Conservation (phyloP, 495 filamentous ascomycete species). For the Acidomyces sp. region DNA sequence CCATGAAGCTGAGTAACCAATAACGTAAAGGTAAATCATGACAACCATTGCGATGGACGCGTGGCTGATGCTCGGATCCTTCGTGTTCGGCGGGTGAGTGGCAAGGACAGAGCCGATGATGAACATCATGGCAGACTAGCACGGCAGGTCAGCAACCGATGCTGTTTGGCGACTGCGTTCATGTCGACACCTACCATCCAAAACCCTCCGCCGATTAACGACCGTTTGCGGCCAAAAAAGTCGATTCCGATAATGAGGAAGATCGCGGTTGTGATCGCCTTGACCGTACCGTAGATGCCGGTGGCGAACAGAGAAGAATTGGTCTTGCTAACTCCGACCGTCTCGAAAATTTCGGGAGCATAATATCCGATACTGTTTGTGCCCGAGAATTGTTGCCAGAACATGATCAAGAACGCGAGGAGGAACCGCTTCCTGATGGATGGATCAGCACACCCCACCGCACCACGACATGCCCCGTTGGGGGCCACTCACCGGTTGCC, state of each 20-base stretch:
- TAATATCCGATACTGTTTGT: conserved; percentile 26
- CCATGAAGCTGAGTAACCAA: conserved; percentile 19
- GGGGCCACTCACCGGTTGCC: conserved; percentile 1
- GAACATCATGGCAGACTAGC: conserved; percentile 8
- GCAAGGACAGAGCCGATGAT: conserved; percentile 16
- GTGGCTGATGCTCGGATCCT: conserved; percentile 5
- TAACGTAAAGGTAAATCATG: conserved; percentile 21
- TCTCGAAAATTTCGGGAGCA: conserved; percentile 22
- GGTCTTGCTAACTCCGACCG: conserved; percentile 14
- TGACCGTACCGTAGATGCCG: conserved; percentile 18
- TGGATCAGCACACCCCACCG: neutral
- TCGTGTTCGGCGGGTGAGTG: conserved; percentile 7
- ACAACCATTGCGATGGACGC: conserved; percentile 16
- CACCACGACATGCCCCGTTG: neutral
- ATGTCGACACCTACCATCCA: no score
- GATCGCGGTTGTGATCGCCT: conserved; percentile 16
- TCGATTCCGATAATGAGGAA: conserved; percentile 19
- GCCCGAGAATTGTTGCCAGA: conserved; percentile 29
- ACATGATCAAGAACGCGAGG: conserved; percentile 12
- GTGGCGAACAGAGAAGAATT: conserved; percentile 10
- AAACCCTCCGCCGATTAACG: conserved; percentile 11
- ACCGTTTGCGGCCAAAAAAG: conserved; percentile 15
- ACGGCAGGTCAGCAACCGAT: no score
- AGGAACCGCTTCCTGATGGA: conserved; percentile 4
- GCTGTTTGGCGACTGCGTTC: no score